These are phyloP conservation scores for Monosporascus sp. DNA, from an alignment of 2,329 filamentous ascomycete species.

Conservation along the genomic window DNA sequence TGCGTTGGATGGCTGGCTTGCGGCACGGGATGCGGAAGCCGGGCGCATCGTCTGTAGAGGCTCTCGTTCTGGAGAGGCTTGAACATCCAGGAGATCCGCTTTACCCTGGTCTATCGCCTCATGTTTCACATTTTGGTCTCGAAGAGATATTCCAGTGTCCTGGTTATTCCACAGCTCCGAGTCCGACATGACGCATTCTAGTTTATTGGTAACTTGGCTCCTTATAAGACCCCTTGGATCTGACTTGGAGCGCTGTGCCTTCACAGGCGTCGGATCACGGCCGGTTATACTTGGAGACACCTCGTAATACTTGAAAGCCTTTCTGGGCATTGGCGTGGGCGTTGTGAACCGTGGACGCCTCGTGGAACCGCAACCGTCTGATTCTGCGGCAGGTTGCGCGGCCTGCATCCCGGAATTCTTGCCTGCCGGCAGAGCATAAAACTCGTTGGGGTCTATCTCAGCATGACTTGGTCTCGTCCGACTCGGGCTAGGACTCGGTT, in stretches of 20 bases:
- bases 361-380: neutral
- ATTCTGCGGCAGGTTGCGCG: neutral
- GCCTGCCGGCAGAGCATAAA: neutral
- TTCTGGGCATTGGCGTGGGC: neutral
- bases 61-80: neutral
- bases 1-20: neutral
- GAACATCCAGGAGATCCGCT: too few relatives aligned
- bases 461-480: neutral
- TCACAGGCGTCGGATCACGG: neutral
- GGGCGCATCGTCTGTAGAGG: too few relatives aligned
- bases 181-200: neutral
- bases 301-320: neutral
- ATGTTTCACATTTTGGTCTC: neutral
- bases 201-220: neutral
- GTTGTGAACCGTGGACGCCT: neutral
- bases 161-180: neutral
- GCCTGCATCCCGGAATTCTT: neutral
- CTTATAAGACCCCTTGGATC: neutral
- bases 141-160: neutral
- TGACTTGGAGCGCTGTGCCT: neutral
- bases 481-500: neutral
- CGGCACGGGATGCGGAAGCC: neutral
- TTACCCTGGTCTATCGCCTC: neutral
- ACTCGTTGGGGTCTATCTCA: neutral
- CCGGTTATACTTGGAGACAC: neutral